Base-by-base conservation (phyloP, 495 filamentous ascomycete genomes). In the Hypoxylon perforatum region DNA sequence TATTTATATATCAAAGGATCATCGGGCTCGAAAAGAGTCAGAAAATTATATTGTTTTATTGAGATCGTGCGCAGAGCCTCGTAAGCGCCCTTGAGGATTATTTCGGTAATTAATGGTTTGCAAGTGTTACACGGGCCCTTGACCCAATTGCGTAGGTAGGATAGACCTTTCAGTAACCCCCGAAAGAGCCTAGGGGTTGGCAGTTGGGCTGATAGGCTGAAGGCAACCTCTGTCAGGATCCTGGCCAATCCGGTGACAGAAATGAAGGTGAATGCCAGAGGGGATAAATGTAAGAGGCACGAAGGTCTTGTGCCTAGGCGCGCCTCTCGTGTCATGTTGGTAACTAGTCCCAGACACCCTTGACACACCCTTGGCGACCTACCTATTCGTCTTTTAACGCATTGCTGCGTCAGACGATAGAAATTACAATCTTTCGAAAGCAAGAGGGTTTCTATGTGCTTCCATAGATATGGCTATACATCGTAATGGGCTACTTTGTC, bases 81-180 rank as follows among this genome's bases (percentile, higher is more conserved):
- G 63, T 47, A 65, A 46, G 50, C 52, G 54, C 42, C 25, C 51
- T 12, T 25, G 60, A 54, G 38, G 60, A 63, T 63, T 49, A 44
- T 41, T 36, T 55, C 53, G 55, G 57, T 60, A 63, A 72, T 68
- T 69, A 69, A 72, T 50, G 39, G 18, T 48, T 59, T 59, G 36
- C 45, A 41, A 10, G 50, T 52, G 55, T 65, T 38, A 61, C 67
- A 62, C 44, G 21, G 41, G 22, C 41, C 49, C 56, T 56, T 39
- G 68, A 63, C 63, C 67, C 63, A 71, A 63, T 67, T 8, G 60
- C 15, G 57, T 61, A 64, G 63, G 53, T 55, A 38, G 33, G 39
- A 48, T 38, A 52, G 60, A 12, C 36, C 51, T 49, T 38, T 56
- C 55, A 49, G 60, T 52, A 69, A 38, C 61, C 57, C 60, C 60